phyloP scores from a whole-genome alignment of 164 flowering plant genomes.

The Sedum album region DNA sequence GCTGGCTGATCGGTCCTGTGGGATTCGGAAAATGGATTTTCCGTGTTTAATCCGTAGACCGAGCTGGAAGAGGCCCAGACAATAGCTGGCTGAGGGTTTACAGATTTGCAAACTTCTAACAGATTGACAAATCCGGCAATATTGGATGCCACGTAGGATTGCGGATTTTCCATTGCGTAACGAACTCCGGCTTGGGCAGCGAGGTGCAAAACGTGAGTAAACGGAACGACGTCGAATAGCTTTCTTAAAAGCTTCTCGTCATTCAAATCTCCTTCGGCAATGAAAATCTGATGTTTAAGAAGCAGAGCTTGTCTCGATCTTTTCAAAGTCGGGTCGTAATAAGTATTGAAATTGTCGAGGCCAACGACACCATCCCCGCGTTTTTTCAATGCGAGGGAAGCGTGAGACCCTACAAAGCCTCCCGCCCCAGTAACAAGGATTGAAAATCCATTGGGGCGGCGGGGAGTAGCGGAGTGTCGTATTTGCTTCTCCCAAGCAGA shows the following conservation, averaged over 20 bases:
- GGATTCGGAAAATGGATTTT: constrained; percentile 65
- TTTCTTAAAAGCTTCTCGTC: constrained; percentile 45
- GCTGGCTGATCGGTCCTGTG: constrained; percentile 89
- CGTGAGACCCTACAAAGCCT: constrained; percentile 35
- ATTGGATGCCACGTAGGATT: constrained; percentile 69
- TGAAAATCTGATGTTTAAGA: constrained; percentile 42
- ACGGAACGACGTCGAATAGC: constrained; percentile 76
- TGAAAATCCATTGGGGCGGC: constrained; percentile 34
- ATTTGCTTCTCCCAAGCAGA: constrained; percentile 43
- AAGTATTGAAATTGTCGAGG: constrained; percentile 76
- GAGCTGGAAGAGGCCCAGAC: constrained; percentile 95
- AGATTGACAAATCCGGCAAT: constrained; percentile 77
- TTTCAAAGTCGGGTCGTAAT: constrained; percentile 75
- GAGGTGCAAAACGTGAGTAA: constrained; percentile 85
- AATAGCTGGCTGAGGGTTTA: constrained; percentile 74
- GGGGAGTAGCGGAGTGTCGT: constrained; percentile 36
- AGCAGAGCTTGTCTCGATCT: constrained; percentile 57
- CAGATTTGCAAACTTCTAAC: constrained; percentile 55
- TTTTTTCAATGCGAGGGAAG: constrained; percentile 66
- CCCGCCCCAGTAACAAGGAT: constrained; percentile 44
- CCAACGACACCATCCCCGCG: constrained; percentile 94
- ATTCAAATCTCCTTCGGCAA: constrained; percentile 77
- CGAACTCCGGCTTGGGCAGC: constrained; percentile 93
- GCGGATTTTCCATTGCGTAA: constrained; percentile 88
- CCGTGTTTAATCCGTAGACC: constrained; percentile 78